phyloP scores from a whole-genome alignment of 352 stramenopile genomes.

The Globisporangium barbulae region DNA sequence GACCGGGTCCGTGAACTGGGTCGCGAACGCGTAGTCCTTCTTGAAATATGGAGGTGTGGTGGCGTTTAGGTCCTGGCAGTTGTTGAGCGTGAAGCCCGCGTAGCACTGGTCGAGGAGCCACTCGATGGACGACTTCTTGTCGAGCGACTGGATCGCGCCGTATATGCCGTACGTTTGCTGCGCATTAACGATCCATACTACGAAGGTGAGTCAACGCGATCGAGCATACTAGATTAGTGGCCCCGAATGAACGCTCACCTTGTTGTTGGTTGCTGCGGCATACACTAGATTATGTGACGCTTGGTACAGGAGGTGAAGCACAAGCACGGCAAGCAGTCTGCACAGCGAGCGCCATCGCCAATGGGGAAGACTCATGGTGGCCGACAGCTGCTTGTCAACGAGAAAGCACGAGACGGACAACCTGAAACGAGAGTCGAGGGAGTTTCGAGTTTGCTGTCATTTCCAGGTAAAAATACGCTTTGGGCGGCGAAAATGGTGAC shows the following conservation, averaged over 20 bases:
- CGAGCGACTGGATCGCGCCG: constrained; percentile 49
- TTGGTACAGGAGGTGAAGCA: background rate
- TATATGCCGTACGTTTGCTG: constrained; percentile 60
- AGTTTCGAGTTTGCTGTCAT: no score
- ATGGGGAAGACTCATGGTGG: background rate
- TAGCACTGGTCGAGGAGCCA: constrained; percentile 57
- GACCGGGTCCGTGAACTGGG: constrained; percentile 49
- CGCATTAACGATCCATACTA: background rate
- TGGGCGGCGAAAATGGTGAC: background rate
- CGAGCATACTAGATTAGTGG: background rate
- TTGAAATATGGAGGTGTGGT: constrained; percentile 28
- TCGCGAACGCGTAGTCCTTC: constrained; percentile 53
- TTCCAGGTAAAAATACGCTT: background rate
- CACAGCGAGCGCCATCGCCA: background rate
- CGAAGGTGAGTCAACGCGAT: background rate
- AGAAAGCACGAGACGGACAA: background rate
- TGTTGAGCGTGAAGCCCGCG: constrained; percentile 56
- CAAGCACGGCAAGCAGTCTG: background rate
- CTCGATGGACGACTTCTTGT: constrained; percentile 30
- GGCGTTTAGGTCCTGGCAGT: constrained; percentile 49
- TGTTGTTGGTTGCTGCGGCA: background rate
- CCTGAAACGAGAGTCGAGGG: background rate
- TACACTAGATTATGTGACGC: background rate
- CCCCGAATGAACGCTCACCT: background rate
- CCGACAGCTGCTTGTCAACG: background rate